These are phyloP conservation scores for Evernia prunastri DNA, from an alignment of 495 filamentous ascomycete species.

Conservation along the genomic window DNA sequence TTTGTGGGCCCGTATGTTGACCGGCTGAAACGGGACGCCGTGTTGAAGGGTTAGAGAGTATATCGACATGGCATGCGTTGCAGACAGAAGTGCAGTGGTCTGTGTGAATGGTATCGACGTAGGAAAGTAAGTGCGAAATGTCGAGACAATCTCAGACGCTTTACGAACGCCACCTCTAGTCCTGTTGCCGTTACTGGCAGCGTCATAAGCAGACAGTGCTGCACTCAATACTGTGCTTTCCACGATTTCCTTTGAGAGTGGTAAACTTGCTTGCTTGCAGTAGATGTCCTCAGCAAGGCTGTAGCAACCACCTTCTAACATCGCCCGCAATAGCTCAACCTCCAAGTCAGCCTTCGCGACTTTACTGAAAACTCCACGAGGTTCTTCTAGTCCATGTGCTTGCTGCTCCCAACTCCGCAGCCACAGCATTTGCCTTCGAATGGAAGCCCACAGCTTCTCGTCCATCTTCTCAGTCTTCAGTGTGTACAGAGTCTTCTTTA, in stretches of 20 bases:
- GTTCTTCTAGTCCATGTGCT: slow-evolving; percentile 26
- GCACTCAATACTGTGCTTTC: slow-evolving; percentile 60
- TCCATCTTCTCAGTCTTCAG: slow-evolving; percentile 47
- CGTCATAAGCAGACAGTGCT: slow-evolving; percentile 73
- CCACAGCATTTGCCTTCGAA: slow-evolving; percentile 69
- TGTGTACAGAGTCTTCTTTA: slow-evolving; percentile 55
- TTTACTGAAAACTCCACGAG: slow-evolving; percentile 63
- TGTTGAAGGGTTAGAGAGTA: slow-evolving; percentile 87
- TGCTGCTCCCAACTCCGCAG: slow-evolving; percentile 69
- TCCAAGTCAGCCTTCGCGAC: slow-evolving; percentile 61
- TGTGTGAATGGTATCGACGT: slow-evolving; percentile 49
- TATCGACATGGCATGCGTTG: slow-evolving; percentile 80
- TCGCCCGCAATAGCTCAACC: slow-evolving; percentile 64
- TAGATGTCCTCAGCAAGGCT: slow-evolving; percentile 65
- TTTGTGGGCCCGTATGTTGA: slow-evolving; percentile 75
- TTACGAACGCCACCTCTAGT: slow-evolving; percentile 76
- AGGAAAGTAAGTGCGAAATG: slow-evolving; percentile 60
- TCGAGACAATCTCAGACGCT: slow-evolving; percentile 72
- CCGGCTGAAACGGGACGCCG: slow-evolving; percentile 85
- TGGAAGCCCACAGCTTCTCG: slow-evolving; percentile 59
- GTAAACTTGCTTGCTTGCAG: slow-evolving; percentile 39
- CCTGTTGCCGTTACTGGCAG: slow-evolving; percentile 82
- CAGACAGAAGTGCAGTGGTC: slow-evolving; percentile 64
- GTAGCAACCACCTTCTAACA: slow-evolving; percentile 64
- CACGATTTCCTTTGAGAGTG: slow-evolving; percentile 47